Evolutionary conservation across 2,329 filamentous ascomycete genomes (phyloP).

Genomic region (Aspergillus caelatus): DNA sequence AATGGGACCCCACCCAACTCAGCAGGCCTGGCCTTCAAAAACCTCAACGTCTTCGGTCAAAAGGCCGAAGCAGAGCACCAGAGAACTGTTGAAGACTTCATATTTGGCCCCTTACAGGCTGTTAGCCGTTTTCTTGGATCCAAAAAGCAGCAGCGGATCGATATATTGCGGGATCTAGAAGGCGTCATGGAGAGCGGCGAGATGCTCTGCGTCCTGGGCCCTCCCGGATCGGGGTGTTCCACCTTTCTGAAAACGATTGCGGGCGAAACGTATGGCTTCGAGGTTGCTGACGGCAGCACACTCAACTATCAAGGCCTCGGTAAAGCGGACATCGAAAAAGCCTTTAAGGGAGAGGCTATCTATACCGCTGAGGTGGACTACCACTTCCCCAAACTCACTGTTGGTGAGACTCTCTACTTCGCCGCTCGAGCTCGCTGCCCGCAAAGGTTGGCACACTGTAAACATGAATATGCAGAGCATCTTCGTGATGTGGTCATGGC

Average conservation of each 20-base stretch:
- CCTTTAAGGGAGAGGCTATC: not conserved
- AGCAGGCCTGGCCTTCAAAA: conserved; percentile 33
- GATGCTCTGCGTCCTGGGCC: conserved; percentile 53
- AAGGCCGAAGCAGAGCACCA: conserved; percentile 42
- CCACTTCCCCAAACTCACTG: not conserved
- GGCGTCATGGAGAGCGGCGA: conserved; percentile 56
- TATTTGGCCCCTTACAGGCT: not conserved
- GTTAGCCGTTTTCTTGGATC: not conserved
- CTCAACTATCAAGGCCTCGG: conserved; percentile 74
- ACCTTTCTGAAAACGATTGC: conserved; percentile 80
- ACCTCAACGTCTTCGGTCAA: conserved; percentile 43
- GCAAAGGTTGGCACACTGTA: not conserved
- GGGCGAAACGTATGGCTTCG: conserved; percentile 76
- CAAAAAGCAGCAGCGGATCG: conserved; percentile 35
- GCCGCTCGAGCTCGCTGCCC: not conserved
- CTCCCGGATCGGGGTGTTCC: conserved; percentile 59
- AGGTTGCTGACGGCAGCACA: conserved; percentile 66
- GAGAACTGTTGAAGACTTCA: not conserved
- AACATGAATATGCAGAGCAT: too few species aligned
- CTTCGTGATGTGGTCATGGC: not conserved
- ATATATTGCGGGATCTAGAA: conserved; percentile 62
- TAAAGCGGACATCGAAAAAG: conserved; percentile 74
- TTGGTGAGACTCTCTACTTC: not conserved
- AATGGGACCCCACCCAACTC: not conserved
- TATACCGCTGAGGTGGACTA: not conserved